Evolutionary conservation across 2,329 filamentous ascomycete genomes (phyloP), one percentile per base, ranked within the genome.

Genomic region (Lachnum nothofagi): DNA sequence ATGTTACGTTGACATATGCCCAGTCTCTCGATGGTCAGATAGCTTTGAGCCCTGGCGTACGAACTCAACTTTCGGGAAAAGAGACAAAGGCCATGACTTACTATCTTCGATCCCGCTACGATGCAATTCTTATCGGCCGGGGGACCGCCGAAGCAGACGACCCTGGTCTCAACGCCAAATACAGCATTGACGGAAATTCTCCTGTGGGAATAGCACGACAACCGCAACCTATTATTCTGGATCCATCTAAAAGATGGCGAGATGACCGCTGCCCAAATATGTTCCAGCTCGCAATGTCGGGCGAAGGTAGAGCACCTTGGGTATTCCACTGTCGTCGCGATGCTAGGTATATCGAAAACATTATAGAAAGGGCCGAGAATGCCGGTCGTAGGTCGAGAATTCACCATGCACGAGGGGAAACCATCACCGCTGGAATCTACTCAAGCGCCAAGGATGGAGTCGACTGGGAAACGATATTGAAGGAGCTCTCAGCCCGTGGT

Each of bases 21-120:
- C 86, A 85, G 9, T 96, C 91, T 3, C 83, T 98, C 58, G 91
- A 97, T 70, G 85, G 86, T 34, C 80, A 83, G 31, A 42, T 60
- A 16, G 42, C 57, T 3, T 50, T 60, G 6, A 55, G 73, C 9
- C 79, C 78, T 5, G 90, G 90, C 12, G 75, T 82, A n/a, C 86
- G 86, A 57, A 97, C 91, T 2, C 74, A 79, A 0, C 78, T 97
- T 12, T 97, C 91, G 1, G 91, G 91, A 3, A 79, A 85, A 0
- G 76, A 83, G 55, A 88, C 88, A 31, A 95, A 95, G 68, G 79
- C 87, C 45, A 94, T 97, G 88, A 96, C 91, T 0, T 91, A 97
- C 68, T 88, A 86, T 65, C 78, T 97, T 23, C 87, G 91, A 60
- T 83, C 84, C 10, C 79, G 77, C 14, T 90, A 97, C 69, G 82